Conservation (phyloP, 305 asterid species). For the Andrographis paniculata region DNA sequence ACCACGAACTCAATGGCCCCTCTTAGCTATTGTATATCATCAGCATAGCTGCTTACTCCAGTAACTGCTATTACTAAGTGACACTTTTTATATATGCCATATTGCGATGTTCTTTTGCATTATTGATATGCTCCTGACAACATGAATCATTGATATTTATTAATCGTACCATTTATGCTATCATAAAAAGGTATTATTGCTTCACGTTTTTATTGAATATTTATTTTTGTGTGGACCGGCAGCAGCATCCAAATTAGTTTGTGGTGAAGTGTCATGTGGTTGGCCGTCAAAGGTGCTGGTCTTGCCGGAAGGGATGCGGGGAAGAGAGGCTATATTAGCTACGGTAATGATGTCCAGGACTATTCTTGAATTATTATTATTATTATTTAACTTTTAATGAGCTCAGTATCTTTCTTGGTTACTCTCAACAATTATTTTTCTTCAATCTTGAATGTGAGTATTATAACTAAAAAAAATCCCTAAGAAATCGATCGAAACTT, state of each 20-base stretch:
- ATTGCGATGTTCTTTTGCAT: conserved; percentile 4
- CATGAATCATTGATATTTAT: background rate
- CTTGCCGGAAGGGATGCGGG: conserved; percentile 23
- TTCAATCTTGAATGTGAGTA: background rate
- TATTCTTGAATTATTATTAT: background rate
- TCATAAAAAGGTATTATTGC: background rate
- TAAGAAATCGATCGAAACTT: background rate
- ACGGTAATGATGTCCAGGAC: background rate
- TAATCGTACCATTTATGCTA: background rate
- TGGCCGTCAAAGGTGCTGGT: conserved; percentile 25
- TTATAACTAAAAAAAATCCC: background rate
- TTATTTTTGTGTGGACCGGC: conserved; percentile 43
- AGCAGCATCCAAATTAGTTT: conserved; percentile 22
- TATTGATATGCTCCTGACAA: conserved; percentile 2
- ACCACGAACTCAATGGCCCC: conserved; percentile 20
- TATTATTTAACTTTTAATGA: background rate
- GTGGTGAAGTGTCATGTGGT: conserved; percentile 41
- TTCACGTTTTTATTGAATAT: background rate
- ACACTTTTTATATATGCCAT: conserved; percentile 1
- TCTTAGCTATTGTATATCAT: conserved; percentile 9
- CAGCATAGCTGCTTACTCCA: conserved; percentile 3
- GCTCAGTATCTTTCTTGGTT: background rate
- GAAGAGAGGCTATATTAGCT: conserved; percentile 30
- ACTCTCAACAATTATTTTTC: background rate
- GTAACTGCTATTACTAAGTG: background rate